A percentile compares a stretch with the other conserved stretches of the same genome.
Evolutionary conservation across 306 rosid species (phyloP).

Genomic region (Quercus gilva): DNA sequence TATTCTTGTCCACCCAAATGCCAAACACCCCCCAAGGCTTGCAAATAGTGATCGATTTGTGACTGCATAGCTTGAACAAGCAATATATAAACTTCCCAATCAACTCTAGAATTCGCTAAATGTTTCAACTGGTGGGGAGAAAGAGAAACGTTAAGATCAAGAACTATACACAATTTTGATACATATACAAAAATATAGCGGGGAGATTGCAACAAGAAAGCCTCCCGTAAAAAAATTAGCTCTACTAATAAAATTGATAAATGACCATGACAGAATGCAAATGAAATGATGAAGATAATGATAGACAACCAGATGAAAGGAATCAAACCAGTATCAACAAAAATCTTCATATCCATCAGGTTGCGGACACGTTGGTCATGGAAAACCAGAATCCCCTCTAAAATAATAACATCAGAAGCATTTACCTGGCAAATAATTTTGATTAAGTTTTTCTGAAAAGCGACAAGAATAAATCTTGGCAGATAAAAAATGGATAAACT

Average conservation of each 20-base stretch:
- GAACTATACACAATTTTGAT: background rate
- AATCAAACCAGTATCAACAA: constrained; percentile 85
- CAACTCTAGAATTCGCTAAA: background rate
- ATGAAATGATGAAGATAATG: background rate
- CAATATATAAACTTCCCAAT: background rate
- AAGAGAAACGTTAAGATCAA: background rate
- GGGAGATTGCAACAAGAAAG: background rate
- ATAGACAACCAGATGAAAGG: constrained; percentile 7
- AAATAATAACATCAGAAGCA: constrained; percentile 92
- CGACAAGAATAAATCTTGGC: background rate
- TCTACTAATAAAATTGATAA: background rate
- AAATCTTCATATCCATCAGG: constrained; percentile 96
- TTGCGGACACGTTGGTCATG: constrained; percentile 89
- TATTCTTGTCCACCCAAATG: background rate
- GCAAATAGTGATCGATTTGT: background rate
- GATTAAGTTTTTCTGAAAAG: constrained; percentile 12
- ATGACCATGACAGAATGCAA: background rate
- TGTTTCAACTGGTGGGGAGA: background rate
- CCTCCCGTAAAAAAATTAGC: background rate
- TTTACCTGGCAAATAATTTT: constrained; percentile 57
- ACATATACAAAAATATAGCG: background rate
- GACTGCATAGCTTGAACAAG: background rate
- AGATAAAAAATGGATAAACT: background rate
- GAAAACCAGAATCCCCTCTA: constrained; percentile 98
- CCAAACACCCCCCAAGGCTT: background rate